Percentiles rank a stretch among this genome's conserved stretches.
These are phyloP conservation scores for Fusarium tanahbumbuense DNA, from an alignment of 2,329 filamentous ascomycete species.

Conservation along the genomic window DNA sequence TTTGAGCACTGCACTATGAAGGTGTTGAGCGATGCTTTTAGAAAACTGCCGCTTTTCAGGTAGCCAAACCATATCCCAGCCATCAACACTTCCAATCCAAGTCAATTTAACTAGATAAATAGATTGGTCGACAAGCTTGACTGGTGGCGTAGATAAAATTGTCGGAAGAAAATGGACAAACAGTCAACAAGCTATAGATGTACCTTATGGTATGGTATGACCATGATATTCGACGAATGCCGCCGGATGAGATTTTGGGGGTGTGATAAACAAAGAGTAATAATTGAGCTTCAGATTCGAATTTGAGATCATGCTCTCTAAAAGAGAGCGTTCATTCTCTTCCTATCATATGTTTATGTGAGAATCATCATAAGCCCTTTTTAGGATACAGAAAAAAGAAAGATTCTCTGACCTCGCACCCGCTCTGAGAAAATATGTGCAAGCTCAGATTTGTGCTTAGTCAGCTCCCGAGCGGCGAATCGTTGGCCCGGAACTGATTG, in stretches of 20 bases:
- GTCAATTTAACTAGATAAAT: not conserved
- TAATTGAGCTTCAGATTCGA: slow-evolving; percentile 67
- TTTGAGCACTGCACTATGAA: not conserved
- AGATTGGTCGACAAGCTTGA: not conserved
- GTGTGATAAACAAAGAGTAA: slow-evolving; percentile 17
- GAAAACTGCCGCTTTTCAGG: not conserved
- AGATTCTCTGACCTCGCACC: slow-evolving; percentile 29
- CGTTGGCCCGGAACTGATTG: slow-evolving; percentile 38
- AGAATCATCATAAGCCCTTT: slow-evolving; percentile 71
- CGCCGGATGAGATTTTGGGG: not conserved
- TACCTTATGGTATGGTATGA: not conserved
- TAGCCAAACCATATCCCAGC: not conserved
- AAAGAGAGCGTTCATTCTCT: slow-evolving; percentile 71
- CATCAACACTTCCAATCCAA: not conserved
- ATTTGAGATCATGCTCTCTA: slow-evolving; percentile 71
- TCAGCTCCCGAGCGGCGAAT: slow-evolving; percentile 41
- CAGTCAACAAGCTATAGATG: not conserved
- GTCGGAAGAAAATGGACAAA: not conserved
- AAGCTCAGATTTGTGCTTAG: slow-evolving; percentile 40
- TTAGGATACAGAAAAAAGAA: slow-evolving; percentile 50
- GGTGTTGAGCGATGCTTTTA: not conserved
- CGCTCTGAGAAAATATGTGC: slow-evolving; percentile 38
- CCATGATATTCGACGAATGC: not conserved
- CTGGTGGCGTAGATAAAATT: not conserved
- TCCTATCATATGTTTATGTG: slow-evolving; percentile 71